These are phyloP conservation scores for Coffea humblotiana DNA, from an alignment of 305 asterid genomes.

Conservation along the genomic window DNA sequence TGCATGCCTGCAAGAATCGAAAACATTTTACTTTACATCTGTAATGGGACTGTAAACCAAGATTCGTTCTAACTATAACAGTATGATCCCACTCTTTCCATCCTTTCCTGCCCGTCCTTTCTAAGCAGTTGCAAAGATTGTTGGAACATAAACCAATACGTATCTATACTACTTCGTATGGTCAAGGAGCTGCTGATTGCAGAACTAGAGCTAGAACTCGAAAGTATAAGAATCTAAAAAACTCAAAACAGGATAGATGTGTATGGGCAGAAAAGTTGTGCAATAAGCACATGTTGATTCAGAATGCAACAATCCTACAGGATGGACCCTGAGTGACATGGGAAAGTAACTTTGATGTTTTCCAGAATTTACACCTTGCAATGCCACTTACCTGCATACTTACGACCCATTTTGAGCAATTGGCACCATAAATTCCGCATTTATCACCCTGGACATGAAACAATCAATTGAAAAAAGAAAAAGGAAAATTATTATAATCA, in stretches of 20 bases:
- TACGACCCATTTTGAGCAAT: constrained; percentile 77
- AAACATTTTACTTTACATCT: constrained; percentile 7
- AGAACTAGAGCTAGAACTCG: not conserved
- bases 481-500: not conserved
- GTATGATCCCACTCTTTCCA: not conserved
- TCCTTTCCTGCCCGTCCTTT: not conserved
- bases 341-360: too few species aligned
- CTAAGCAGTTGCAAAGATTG: not conserved
- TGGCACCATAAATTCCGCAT: constrained; percentile 84
- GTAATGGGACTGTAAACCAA: not conserved
- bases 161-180: not conserved
- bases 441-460: constrained; percentile 49
- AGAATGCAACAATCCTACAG: not conserved
- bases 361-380: not conserved
- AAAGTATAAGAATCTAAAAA: too few species aligned
- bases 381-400: constrained; percentile 63
- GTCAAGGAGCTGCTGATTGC: not conserved
- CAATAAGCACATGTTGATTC: not conserved
- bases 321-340: not conserved
- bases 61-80: not conserved
- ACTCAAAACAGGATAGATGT: too few species aligned
- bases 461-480: not conserved
- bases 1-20: constrained; percentile 63
- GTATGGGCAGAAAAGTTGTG: not conserved
- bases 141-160: not conserved